Conservation (phyloP, 2,329 filamentous ascomycete species). For the Pyricularia pennisetigena region DNA sequence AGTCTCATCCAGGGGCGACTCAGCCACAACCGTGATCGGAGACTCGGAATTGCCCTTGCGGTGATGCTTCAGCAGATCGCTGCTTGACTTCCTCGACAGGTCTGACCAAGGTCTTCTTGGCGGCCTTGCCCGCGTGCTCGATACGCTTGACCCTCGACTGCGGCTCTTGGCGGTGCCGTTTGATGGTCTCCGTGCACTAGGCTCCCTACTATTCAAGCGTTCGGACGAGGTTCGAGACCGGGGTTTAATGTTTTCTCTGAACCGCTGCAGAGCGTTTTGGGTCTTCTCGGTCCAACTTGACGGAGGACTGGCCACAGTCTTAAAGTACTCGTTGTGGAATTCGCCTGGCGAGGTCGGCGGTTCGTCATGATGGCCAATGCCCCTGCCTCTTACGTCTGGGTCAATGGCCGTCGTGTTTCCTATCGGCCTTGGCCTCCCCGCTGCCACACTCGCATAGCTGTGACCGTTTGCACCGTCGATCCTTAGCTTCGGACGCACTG, state of each 20-base stretch:
- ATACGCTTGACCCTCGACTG: neutral
- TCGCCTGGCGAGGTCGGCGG: conserved; percentile 8
- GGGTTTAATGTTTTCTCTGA: neutral
- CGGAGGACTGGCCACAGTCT: conserved; percentile 10
- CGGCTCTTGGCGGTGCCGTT: neutral
- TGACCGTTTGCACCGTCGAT: conserved; percentile 13
- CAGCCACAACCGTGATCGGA: conserved; percentile 1
- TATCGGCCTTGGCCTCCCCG: conserved; percentile 1
- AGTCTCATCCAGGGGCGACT: neutral
- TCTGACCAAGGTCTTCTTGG: neutral
- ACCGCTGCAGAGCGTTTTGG: neutral
- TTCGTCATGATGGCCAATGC: neutral
- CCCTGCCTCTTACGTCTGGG: neutral
- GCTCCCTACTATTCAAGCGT: neutral
- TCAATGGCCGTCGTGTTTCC: neutral
- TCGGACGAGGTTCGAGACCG: neutral
- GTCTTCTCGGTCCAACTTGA: conserved; percentile 18
- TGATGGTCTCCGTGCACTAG: neutral
- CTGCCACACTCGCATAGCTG: conserved; percentile 21
- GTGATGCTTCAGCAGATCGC: neutral
- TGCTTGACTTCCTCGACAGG: neutral
- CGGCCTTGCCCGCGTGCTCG: neutral
- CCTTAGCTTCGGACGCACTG: neutral
- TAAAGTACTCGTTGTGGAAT: conserved; percentile 16
- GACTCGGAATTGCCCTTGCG: neutral